These are phyloP conservation scores for Metarhizium robertsii DNA, from an alignment of 2,329 filamentous ascomycete genomes.

Conservation along the genomic window DNA sequence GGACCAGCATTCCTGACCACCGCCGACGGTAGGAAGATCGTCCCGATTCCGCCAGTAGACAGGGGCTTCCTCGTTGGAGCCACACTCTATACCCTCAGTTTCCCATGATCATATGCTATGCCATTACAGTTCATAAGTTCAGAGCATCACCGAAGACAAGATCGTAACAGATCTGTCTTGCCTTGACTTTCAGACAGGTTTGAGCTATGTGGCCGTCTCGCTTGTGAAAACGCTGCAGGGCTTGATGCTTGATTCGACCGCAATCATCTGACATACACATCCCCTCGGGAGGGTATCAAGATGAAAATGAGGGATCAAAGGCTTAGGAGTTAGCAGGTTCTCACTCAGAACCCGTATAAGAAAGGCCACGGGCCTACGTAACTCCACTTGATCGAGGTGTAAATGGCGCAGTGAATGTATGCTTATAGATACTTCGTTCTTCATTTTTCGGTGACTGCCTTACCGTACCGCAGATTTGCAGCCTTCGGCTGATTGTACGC, in stretches of 20 bases:
- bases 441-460: too few species aligned
- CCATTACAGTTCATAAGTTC: not conserved
- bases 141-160: not conserved
- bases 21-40: not conserved
- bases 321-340: not conserved
- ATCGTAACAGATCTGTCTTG: not conserved
- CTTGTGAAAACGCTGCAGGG: not conserved
- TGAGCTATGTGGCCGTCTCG: not conserved
- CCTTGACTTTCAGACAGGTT: not conserved
- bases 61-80: not conserved
- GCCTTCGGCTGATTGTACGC: too few species aligned
- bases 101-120: not conserved
- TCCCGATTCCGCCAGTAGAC: slow-evolving; percentile 7
- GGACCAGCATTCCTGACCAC: slow-evolving; percentile 7
- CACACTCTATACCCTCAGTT: not conserved
- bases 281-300: slow-evolving; percentile 3
- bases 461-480: too few species aligned
- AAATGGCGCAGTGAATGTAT: too few species aligned
- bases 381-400: too few species aligned
- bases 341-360: too few species aligned
- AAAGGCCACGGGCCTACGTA: not conserved
- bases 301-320: slow-evolving; percentile 3
- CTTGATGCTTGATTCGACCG: not conserved
- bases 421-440: too few species aligned
- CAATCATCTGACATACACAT: slow-evolving; percentile 1